Base-by-base conservation (phyloP, 257 asterid species). In the Solanum verrucosum region DNA sequence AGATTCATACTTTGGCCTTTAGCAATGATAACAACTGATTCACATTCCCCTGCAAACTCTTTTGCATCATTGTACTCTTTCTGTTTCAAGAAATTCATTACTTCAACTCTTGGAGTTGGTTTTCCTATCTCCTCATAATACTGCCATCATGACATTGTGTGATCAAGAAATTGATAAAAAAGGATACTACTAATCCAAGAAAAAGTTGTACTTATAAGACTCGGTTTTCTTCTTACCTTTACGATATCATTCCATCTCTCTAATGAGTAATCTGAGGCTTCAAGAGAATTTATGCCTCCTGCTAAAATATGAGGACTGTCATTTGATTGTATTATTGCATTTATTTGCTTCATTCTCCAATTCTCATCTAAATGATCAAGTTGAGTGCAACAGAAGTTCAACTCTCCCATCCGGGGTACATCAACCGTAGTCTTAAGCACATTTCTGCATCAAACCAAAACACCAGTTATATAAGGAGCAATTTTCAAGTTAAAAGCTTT, bases 231-330 rank as follows among this genome's bases (percentile, higher is more conserved):
- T 12, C 23, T 29, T 90, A 95, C 99, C 99, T 96, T 97, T 0
- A 96, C 95, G n/a, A 96, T 95, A 85, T 93, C 86, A 46, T 91
- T 92, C 99, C 99, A 97, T 85, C 99, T 93, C 85, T 97, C 95
- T 31, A 75, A 35, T 8, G 98, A 94, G 91, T 97, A 97, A 90
- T 97, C 99, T 40, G 98, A 94, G 37, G 94, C 91, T 85, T 96
- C 98, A 9, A 96, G 99, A 49, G 99, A 94, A 91, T 96, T 97
- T 60, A 97, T 91, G 1, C 98, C 99, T 52, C 99, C 99, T 5
- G 97, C 98, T 87, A 97, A 79, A 44, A 97, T 90, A 72, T 96
- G 96, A 35, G 97, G 98, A 33, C 88, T 93, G 77, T 92, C 94
- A 72, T 92, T 93, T n/a, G 96, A 89, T 78, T 92, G 93, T 2